These are phyloP conservation scores for Volvox reticuliferus DNA, from an alignment of 139 green algal genomes.

Conservation along the genomic window DNA sequence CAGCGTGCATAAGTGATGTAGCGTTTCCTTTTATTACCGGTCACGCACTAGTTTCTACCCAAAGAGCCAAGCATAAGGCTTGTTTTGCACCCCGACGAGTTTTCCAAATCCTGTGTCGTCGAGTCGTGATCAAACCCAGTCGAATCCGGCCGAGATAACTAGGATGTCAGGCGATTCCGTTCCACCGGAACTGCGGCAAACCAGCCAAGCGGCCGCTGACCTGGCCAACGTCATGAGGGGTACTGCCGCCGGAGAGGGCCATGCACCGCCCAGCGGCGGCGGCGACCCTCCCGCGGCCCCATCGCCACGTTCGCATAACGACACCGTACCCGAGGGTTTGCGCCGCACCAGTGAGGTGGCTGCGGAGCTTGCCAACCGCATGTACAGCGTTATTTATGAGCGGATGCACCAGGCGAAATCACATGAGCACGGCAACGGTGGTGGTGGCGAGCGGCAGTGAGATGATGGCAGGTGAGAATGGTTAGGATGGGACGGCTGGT, in stretches of 20 bases:
- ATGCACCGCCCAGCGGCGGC: neutral
- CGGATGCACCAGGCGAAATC: neutral
- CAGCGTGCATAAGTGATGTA: too few relatives aligned
- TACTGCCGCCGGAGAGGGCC: neutral
- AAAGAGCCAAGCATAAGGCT: too few relatives aligned
- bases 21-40: too few relatives aligned
- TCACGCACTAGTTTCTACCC: too few relatives aligned
- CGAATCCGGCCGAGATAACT: too few relatives aligned
- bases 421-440: neutral
- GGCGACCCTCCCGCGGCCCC: neutral
- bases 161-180: too few relatives aligned
- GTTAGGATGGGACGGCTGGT: too few relatives aligned
- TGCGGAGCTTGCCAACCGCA: slow-evolving; percentile 21
- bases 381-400: neutral
- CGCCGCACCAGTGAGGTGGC: slow-evolving; percentile 31
- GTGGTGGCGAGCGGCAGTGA: neutral
- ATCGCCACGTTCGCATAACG: neutral
- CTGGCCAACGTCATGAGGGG: neutral
- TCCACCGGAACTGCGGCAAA: neutral
- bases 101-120: too few relatives aligned
- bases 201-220: slow-evolving; percentile 4
- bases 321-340: slow-evolving; percentile 12
- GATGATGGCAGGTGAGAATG: too few relatives aligned
- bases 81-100: too few relatives aligned
- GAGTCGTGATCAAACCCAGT: too few relatives aligned